Percentiles rank a stretch among this genome's conserved stretches.
phyloP scores from a whole-genome alignment of 2,329 filamentous ascomycete species.

The Colletotrichum sidae region DNA sequence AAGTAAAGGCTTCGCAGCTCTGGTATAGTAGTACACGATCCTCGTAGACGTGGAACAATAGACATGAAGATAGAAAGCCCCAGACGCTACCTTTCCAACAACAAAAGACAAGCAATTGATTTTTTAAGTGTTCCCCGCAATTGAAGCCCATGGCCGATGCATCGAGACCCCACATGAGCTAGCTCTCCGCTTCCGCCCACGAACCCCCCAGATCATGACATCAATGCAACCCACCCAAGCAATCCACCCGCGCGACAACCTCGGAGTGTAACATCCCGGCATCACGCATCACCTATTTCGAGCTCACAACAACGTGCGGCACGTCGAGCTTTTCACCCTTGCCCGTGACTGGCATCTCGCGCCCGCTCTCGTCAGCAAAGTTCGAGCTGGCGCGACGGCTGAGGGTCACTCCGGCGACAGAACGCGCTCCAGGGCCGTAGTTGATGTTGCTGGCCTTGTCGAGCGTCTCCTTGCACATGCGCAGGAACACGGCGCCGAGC shows the following conservation, averaged over 20 bases:
- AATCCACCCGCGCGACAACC: conserved; percentile 23
- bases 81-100: conserved; percentile 9
- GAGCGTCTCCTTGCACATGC: conserved; percentile 43
- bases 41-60: conserved; percentile 15
- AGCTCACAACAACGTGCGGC: conserved; percentile 29
- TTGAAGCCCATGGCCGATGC: not conserved
- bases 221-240: conserved; percentile 23
- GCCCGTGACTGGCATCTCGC: conserved; percentile 33
- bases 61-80: conserved; percentile 11
- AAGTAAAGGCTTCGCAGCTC: not conserved
- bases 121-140: conserved; percentile 10
- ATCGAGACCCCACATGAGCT: conserved; percentile 15
- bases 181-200: conserved; percentile 8
- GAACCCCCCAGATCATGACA: conserved; percentile 11
- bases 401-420: conserved; percentile 28
- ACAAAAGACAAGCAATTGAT: not conserved
- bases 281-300: conserved; percentile 17
- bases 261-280: not conserved
- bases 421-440: conserved; percentile 36
- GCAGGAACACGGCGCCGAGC: conserved; percentile 42
- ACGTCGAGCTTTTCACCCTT: conserved; percentile 29
- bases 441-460: conserved; percentile 40
- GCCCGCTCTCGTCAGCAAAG: conserved; percentile 32
- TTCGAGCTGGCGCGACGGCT: conserved; percentile 37
- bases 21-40: conserved; percentile 31